These are phyloP conservation scores for Nigrospora oryzae DNA, from an alignment of 2,329 filamentous ascomycete genomes.

Conservation along the genomic window DNA sequence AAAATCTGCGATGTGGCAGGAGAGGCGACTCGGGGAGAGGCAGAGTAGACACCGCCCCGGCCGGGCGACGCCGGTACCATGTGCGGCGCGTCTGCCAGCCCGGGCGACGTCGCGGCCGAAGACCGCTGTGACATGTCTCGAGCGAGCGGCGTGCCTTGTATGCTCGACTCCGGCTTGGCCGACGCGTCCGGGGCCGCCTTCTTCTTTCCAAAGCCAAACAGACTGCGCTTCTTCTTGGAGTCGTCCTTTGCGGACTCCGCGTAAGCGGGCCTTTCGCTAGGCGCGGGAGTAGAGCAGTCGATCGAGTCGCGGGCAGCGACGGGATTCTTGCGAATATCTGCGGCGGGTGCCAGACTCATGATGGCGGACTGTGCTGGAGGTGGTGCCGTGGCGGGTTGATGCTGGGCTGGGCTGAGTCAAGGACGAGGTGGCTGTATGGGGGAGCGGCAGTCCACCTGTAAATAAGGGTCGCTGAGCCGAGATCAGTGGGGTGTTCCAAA, in stretches of 20 bases:
- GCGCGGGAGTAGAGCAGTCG: constrained; percentile 23
- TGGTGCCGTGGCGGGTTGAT: no score
- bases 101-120: constrained; percentile 32
- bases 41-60: constrained; percentile 50
- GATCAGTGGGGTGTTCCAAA: constrained; percentile 1
- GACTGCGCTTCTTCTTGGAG: constrained; percentile 43
- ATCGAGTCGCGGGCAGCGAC: constrained; percentile 14
- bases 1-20: constrained; percentile 79
- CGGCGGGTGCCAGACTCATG: constrained; percentile 22
- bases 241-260: constrained; percentile 22
- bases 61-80: constrained; percentile 54
- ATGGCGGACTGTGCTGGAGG: background rate
- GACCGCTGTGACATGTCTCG: constrained; percentile 24
- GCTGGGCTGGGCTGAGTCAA: no score
- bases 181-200: constrained; percentile 26
- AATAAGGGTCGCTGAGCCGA: no score
- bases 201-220: constrained; percentile 57
- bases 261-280: constrained; percentile 15
- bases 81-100: constrained; percentile 32
- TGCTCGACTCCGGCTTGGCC: constrained; percentile 17
- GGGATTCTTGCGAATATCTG: constrained; percentile 18
- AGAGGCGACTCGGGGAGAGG: constrained; percentile 68
- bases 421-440: no score
- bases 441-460: no score
- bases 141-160: constrained; percentile 20